Evolutionary conservation across 116 monocot genomes (phyloP).

Genomic region (Papilionanthe hybrid): DNA sequence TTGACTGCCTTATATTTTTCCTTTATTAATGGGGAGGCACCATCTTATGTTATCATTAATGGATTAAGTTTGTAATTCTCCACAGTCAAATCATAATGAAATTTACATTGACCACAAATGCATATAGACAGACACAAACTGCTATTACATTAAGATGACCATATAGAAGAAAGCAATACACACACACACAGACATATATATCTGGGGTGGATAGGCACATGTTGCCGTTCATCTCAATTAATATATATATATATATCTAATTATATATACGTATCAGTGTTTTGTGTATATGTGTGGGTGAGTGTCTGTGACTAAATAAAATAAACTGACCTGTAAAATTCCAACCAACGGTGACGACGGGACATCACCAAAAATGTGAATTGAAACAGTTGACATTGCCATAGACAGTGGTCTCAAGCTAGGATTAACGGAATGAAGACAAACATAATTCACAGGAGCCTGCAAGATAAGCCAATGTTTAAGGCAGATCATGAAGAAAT

Average conservation of each 20-base stretch:
- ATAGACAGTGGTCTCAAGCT: constrained; percentile 87
- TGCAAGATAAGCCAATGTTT: constrained; percentile 19
- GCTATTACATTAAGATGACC: background rate
- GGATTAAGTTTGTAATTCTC: too few species aligned
- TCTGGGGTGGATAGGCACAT: too few species aligned
- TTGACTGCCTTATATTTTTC: too few species aligned
- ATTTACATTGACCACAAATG: background rate
- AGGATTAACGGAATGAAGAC: constrained; percentile 82
- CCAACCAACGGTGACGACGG: constrained; percentile 96
- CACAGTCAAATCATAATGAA: background rate
- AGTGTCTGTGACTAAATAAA: background rate
- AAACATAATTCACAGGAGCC: constrained; percentile 91
- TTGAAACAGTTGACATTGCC: constrained; percentile 95
- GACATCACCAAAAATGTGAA: constrained; percentile 97
- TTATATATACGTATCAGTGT: too few species aligned
- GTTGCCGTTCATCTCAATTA: too few species aligned
- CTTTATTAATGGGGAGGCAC: too few species aligned
- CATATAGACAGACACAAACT: background rate
- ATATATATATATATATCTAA: too few species aligned
- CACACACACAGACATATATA: too few species aligned
- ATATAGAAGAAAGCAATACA: background rate
- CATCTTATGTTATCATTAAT: too few species aligned
- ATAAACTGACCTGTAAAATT: constrained; percentile 72
- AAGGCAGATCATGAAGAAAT: background rate
- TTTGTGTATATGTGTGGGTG: too few species aligned